phyloP scores from a whole-genome alignment of 2,329 filamentous ascomycete genomes.

The Cladosporium sp. region DNA sequence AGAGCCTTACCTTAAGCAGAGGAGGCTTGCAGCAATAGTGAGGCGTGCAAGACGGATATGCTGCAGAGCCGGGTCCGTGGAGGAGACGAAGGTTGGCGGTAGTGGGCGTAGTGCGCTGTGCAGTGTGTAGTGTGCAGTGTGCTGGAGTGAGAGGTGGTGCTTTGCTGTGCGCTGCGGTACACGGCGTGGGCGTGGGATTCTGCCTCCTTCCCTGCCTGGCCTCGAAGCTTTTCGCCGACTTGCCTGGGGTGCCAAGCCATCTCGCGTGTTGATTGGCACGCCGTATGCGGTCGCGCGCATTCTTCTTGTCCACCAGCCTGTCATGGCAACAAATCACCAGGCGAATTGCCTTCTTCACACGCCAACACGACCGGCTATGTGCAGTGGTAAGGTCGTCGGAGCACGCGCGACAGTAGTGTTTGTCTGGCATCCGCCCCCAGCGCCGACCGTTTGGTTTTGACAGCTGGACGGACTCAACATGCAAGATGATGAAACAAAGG shows the following conservation, averaged over 20 bases:
- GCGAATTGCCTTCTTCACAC: neutral
- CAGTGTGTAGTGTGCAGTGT: neutral
- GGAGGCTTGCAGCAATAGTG: neutral
- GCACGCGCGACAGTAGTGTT: conserved; percentile 1
- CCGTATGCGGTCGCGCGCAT: conserved; percentile 1
- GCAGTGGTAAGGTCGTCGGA: conserved; percentile 9
- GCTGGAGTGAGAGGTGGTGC: neutral
- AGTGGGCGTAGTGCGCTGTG: neutral
- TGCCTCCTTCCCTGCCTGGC: neutral
- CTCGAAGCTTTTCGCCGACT: neutral
- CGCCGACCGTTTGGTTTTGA: conserved; percentile 12
- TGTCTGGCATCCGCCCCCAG: conserved; percentile 2
- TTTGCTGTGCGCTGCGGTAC: neutral
- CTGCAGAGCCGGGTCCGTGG: neutral
- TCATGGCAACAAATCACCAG: conserved; percentile 1
- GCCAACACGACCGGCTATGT: neutral
- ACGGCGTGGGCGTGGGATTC: neutral
- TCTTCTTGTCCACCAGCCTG: neutral
- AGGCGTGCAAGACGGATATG: neutral
- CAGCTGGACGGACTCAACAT: conserved; percentile 7
- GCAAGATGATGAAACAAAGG: conserved; percentile 14
- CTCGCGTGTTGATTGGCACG: conserved; percentile 13
- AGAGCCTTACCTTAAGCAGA: conserved; percentile 16
- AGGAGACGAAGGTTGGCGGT: neutral
- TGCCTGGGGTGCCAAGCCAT: neutral